Base-by-base conservation (phyloP, 225 moss, liverwort and hornwort genomes). In the Pseudoscleropodium purum region DNA sequence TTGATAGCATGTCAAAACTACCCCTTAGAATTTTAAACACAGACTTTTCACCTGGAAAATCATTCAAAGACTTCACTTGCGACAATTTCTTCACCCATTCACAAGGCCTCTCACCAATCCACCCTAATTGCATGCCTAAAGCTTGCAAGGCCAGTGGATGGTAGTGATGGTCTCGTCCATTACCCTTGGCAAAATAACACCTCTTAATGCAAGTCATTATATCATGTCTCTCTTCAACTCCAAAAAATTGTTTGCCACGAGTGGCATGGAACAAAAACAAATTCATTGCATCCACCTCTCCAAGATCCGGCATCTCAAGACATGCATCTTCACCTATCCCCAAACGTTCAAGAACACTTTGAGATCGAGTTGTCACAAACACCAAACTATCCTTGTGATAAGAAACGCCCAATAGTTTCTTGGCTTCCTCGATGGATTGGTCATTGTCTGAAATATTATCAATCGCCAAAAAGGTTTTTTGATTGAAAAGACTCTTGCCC, bases 61-160 rank as follows among this genome's bases (percentile, higher is more conserved):
- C 18, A 27, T 18, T 7, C 2, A 19, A n/a, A 61, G 4, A 4
- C 5, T 29, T 61, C 26, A 77, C 33, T 0, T 3, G 4, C 0
- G 29, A 11, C 60, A 81, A 61, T 19, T 81, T 10, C 60, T 61
- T 8, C 31, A 81, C 81, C 60, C 80, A 81, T 6, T 27, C 7
- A 9, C 26, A 18, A 60, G 60, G 81, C 11, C 11, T n/a, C 29
- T 41, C 11, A 7, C 60, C 41, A n/a, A 18, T 1, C 11, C 8
- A 27, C 41, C 81, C 41, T 11, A 81, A n/a, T 60, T 27, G 81
- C 81, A 60, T 29, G 17, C 60, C 81, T 60, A 81, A 81, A 12
- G 29, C 18, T 3, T 81, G 2, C 29, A 81, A 61, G 0, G 60
- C 60, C 27, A 81, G 29, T 19, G 81, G 81, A 60, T 81, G 81